Conservation (phyloP, 192 early-diverging fungal species). For the Gigaspora rosea region DNA sequence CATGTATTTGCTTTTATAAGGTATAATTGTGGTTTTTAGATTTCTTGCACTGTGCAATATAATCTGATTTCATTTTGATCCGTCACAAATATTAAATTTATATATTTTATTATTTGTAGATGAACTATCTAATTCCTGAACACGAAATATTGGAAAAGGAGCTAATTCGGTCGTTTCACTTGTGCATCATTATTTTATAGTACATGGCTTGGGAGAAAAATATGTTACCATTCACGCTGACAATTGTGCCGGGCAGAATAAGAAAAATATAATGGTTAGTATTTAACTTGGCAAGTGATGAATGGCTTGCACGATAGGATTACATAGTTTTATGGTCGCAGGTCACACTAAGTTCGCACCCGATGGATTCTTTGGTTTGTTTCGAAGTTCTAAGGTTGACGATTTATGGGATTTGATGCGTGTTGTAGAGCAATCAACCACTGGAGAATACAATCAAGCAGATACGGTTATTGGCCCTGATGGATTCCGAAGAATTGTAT, state of each 20-base stretch:
- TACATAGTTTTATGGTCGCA: not conserved
- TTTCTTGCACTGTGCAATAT: too few relatives aligned
- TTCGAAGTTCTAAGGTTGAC: not conserved
- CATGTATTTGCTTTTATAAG: too few relatives aligned
- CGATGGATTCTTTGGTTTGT: not conserved
- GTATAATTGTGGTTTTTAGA: too few relatives aligned
- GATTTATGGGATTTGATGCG: not conserved
- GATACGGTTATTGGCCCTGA: not conserved
- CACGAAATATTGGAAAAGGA: not conserved
- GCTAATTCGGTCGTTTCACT: not conserved
- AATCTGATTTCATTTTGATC: too few relatives aligned
- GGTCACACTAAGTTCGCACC: not conserved
- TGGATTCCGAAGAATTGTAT: not conserved
- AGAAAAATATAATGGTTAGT: not conserved
- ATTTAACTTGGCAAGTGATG: not conserved
- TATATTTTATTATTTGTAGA: not conserved
- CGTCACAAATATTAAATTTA: too few relatives aligned
- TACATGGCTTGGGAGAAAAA: not conserved
- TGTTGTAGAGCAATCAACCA: not conserved
- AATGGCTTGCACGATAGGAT: not conserved
- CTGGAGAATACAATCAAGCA: not conserved
- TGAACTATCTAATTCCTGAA: slow-evolving; percentile 3
- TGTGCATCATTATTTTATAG: not conserved
- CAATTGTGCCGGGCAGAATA: not conserved
- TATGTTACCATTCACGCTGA: not conserved